Conservation (phyloP, 2,329 filamentous ascomycete genomes). For the Geosmithia putterillii region DNA sequence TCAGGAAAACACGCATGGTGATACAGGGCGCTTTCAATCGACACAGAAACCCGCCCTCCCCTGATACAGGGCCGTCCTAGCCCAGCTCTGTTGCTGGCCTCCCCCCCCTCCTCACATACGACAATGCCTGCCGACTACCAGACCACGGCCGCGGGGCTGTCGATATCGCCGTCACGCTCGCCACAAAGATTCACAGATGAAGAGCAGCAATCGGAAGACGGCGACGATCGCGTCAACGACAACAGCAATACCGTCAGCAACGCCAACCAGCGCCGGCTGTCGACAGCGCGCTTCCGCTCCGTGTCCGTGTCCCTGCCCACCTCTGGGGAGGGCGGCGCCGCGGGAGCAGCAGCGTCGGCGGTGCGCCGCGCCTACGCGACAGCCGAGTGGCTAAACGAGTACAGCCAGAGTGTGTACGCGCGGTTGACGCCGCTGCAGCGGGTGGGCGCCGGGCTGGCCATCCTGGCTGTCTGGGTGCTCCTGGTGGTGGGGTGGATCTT, state of each 20-base stretch:
- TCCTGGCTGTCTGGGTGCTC: conserved; percentile 38
- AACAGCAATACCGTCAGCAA: conserved; percentile 3
- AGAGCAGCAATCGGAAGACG: conserved; percentile 12
- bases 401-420: conserved; percentile 36
- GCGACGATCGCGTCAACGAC: conserved; percentile 3
- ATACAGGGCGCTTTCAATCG: no score
- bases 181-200: conserved; percentile 12
- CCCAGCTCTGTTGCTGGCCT: no score
- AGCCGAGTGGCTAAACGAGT: conserved; percentile 28
- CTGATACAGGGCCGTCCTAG: no score
- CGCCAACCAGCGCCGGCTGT: conserved; percentile 23
- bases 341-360: conserved; percentile 15
- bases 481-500: conserved; percentile 62
- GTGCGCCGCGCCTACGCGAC: conserved; percentile 22
- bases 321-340: conserved; percentile 12
- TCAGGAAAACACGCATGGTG: no score
- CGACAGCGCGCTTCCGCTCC: conserved; percentile 24
- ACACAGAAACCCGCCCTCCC: no score
- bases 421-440: conserved; percentile 49
- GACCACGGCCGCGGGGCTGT: conserved; percentile 35
- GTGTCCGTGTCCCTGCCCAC: conserved; percentile 2
- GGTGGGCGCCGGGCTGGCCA: conserved; percentile 38
- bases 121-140: conserved; percentile 39
- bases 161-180: conserved; percentile 23
- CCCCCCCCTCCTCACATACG: no score